Base-by-base conservation (phyloP, 768 basidiomycete species). In the Tricholoma saponaceum region DNA sequence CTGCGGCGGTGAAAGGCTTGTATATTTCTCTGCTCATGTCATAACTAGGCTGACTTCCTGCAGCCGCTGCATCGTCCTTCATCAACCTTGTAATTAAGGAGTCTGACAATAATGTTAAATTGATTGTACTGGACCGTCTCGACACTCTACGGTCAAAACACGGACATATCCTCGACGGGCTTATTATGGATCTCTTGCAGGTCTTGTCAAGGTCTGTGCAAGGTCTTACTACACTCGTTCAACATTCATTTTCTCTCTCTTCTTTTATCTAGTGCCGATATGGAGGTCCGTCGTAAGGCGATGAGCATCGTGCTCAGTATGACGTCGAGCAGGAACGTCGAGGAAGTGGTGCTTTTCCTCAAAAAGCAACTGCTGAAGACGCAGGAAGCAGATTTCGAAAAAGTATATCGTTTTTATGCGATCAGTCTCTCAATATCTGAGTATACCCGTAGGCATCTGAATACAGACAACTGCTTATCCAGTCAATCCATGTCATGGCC, bases 61-160 rank as follows among this genome's bases (percentile, higher is more conserved):
- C 47, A 96, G 95, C 96, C 60, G 90, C 95, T 50, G 95, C 95
- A 3, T 83, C 87, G 8, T 90, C 84, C 62, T 86, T 96, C 61
- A 92, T 97, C 65, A 90, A 84, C 62, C 84, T 98, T 47, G 87
- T 95, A 58, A 80, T 89, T 70, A 96, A 95, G 74, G 96, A 98
- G 73, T 93, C 95, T 1, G 96, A 98, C 75, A 99, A 98, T 75
- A 99, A 99, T 65, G 96, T 98, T 72, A 98, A 98, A 73, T 83
- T 98, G 46, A 98, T 98, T 58, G 96, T 98, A 16, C 80, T 99
- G 23, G 92, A 96, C 67, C 86, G 97, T 46, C 81, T 99, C 33
- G 92, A 98, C 55, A 74, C 72, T 32, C 79, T 99, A 20, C 84
- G 92, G 44, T 77, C 85, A 4, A 92, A 87, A 66, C 95, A 98